Evolutionary conservation across 257 asterid genomes (phyloP), one percentile per base, ranked within the genome.

Genomic region (Phtheirospermum japonicum): DNA sequence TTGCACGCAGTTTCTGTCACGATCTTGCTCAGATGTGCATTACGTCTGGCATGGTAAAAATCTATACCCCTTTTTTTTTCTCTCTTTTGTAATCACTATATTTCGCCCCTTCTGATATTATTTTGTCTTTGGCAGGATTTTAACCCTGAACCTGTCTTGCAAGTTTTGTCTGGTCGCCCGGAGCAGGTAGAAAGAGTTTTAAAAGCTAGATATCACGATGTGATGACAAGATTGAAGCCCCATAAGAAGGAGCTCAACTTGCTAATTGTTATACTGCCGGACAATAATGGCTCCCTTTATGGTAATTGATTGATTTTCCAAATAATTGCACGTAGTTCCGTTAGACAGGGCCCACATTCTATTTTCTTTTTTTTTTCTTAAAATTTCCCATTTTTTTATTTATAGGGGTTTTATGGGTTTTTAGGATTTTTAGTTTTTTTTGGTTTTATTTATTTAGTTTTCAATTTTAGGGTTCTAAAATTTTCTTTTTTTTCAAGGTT

Each of bases 21-120:
- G 99, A 85, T 76, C 95, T 93, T 64, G 99, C 96, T 19, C 92
- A 79, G 61, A 93, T 93, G 99, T 93, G 99, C 77, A 66, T 12
- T 1, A 82, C 89, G 7, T 93, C 97, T 50, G 99, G 99, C 79
- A 93, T 93, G 99, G 99, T 93, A 80, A 54, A 14, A 37, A 23
- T 46, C 23, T 31, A 36, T 28, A 46, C n/a, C n/a, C 16, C 28
- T 36, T 6, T 36, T 36, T 36, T 1, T 9, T 9, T 36, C 11
- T 36, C 11, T 36, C 42, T 36, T 36, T 36, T 36, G 8, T 36
- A 6, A 36, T 36, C 11, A 36, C 42, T 48, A 4, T 48, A 18
- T 48, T 48, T 48, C 26, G 7, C 45, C 67, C 26, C 37, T 53
- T 70, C 69, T 72, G 32, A 67, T 59, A 34, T 62, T 48, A 9